phyloP scores from a whole-genome alignment of 495 filamentous ascomycete genomes.

The Hypoxylon cercidicola region DNA sequence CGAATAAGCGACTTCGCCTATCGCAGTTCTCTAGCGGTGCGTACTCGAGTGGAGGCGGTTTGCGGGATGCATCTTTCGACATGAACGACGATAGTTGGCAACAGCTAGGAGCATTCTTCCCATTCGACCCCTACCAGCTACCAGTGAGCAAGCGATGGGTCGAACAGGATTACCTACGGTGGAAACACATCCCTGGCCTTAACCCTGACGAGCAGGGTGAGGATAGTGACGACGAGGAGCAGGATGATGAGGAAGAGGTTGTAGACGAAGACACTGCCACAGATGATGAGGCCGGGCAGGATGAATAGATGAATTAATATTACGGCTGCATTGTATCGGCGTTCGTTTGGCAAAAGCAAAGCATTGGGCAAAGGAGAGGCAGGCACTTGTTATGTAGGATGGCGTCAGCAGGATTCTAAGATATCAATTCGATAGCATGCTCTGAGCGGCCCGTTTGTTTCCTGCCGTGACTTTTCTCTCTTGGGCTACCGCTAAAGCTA shows the following conservation, averaged over 20 bases:
- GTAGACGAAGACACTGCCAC: conserved; percentile 60
- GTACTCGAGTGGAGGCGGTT: conserved; percentile 58
- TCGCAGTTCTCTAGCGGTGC: conserved; percentile 63
- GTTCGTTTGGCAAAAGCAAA: conserved; percentile 26
- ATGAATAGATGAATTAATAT: conserved; percentile 29
- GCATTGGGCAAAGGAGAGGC: conserved; percentile 7
- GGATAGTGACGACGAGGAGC: conserved; percentile 59
- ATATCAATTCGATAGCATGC: conserved; percentile 19
- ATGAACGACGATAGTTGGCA: conserved; percentile 73
- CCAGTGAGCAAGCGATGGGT: conserved; percentile 88
- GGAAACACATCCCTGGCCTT: conserved; percentile 80
- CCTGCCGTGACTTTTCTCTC: not conserved
- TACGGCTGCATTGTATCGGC: conserved; percentile 33
- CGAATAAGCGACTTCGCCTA: conserved; percentile 84
- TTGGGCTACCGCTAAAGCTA: not conserved
- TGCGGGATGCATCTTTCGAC: conserved; percentile 72
- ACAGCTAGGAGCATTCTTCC: conserved; percentile 92
- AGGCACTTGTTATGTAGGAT: conserved; percentile 34
- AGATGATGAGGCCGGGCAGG: conserved; percentile 56
- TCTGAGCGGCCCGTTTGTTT: not conserved
- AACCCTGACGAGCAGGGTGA: conserved; percentile 59
- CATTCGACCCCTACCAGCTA: conserved; percentile 94
- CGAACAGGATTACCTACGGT: conserved; percentile 83
- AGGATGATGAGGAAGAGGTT: conserved; percentile 62
- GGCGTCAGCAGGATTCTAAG: conserved; percentile 1